A percentile compares a stretch with the other conserved stretches of the same genome.
These are phyloP conservation scores for Orobanche coerulescens DNA, from an alignment of 257 asterid species.

Conservation along the genomic window DNA sequence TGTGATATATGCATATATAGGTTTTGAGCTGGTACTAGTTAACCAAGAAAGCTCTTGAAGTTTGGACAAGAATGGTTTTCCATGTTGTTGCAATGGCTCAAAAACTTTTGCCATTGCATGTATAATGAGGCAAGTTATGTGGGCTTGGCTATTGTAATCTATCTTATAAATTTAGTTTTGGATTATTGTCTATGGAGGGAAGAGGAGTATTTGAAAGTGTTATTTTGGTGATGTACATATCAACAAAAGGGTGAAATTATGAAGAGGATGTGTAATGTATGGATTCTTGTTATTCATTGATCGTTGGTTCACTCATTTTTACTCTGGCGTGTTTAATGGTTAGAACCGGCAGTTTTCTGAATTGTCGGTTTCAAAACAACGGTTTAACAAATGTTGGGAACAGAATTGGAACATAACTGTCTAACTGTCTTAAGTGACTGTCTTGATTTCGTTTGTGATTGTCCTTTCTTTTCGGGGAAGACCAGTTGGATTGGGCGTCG, in stretches of 20 bases:
- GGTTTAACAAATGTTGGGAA: too few species aligned
- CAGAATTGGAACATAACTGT: too few species aligned
- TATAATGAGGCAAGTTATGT: slow-evolving; percentile 36
- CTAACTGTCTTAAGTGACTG: too few species aligned
- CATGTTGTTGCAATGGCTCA: slow-evolving; percentile 21
- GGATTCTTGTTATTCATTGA: slow-evolving; percentile 12
- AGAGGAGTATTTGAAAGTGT: slow-evolving; percentile 17
- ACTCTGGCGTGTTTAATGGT: too few species aligned
- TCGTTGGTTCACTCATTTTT: too few species aligned
- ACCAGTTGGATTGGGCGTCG: too few species aligned
- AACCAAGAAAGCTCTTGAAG: slow-evolving; percentile 12
- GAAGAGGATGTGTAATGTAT: neutral
- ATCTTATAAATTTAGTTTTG: slow-evolving; percentile 1
- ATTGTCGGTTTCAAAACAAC: too few species aligned
- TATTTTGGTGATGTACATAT: neutral
- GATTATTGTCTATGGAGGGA: neutral
- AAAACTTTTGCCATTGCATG: slow-evolving; percentile 16
- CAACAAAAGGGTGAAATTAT: neutral
- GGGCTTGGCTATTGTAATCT: slow-evolving; percentile 32
- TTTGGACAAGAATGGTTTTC: neutral
- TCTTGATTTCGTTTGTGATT: too few species aligned
- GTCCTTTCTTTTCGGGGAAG: too few species aligned
- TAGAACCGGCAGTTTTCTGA: too few species aligned
- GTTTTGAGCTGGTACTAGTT: slow-evolving; percentile 3
- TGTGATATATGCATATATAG: slow-evolving; percentile 30